These are phyloP conservation scores for Paraleonurus japonicus DNA, from an alignment of 257 asterid species.

Conservation along the genomic window DNA sequence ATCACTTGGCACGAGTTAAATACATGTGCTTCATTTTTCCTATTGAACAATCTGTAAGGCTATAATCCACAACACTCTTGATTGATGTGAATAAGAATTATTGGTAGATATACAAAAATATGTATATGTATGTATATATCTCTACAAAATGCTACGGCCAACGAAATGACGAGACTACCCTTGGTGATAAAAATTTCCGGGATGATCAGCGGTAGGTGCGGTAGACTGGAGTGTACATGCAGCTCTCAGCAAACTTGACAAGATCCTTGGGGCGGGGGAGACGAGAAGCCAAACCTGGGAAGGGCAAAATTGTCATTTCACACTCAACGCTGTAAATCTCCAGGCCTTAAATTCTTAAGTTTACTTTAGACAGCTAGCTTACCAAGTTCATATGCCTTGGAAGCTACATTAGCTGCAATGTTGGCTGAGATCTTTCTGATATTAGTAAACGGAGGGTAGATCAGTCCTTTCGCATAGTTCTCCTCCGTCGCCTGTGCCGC, in stretches of 20 bases:
- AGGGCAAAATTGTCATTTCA: slow-evolving; percentile 28
- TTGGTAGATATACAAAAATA: neutral
- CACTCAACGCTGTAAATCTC: neutral
- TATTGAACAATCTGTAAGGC: neutral
- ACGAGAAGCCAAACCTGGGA: slow-evolving; percentile 75
- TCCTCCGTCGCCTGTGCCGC: slow-evolving; percentile 72
- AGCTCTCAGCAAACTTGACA: slow-evolving; percentile 74
- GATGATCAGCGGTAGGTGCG: slow-evolving; percentile 56
- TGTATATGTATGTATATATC: neutral
- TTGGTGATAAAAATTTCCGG: neutral
- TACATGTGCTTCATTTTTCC: neutral
- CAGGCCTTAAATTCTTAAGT: neutral
- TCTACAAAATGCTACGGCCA: neutral
- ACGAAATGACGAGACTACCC: slow-evolving; percentile 9
- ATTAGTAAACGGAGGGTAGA: slow-evolving; percentile 80
- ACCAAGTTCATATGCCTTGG: slow-evolving; percentile 93
- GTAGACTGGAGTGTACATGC: slow-evolving; percentile 90
- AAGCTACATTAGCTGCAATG: slow-evolving; percentile 93
- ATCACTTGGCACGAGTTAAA: neutral
- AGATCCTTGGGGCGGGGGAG: slow-evolving; percentile 89
- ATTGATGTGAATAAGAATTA: neutral
- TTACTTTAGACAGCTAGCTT: neutral
- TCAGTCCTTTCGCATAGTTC: slow-evolving; percentile 66
- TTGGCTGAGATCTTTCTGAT: slow-evolving; percentile 85
- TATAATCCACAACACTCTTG: neutral